Evolutionary conservation across 2,329 filamentous ascomycete genomes (phyloP), one percentile per base, ranked within the genome.

Genomic region (Cladorrhinum sp.): DNA sequence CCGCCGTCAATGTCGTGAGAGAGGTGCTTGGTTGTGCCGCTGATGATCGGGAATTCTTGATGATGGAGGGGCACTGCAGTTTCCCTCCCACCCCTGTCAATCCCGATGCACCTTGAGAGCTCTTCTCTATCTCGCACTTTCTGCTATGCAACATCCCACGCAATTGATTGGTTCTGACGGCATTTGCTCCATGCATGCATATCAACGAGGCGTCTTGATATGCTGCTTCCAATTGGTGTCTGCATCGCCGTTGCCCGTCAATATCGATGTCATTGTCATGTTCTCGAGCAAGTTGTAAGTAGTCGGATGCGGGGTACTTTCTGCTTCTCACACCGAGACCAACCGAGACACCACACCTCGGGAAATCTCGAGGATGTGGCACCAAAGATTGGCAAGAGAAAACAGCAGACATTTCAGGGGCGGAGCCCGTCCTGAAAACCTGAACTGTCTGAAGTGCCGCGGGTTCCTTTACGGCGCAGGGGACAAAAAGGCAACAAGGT

Each of bases 391-490:
- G n/a, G 3, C 32, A 36, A 36, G 41, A 16, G 41, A 18, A 45
- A 22, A 18, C 41, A 45, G 41, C 41, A 45, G 41, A 18, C 7
- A 25, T 36, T 25, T 4, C 8, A 29, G 60, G 52, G 54, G 61
- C 61, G 51, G 54, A 58, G 58, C 58, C 25, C 18, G 32, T 54
- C 50, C 29, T 45, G 16, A 13, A 45, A 45, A 45, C 41, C 20
- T 7, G 38, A 51, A 54, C 54, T 48, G 55, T 58, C 54, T 38
- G 48, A 51, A 41, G 55, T 55, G 55, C 45, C 56, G 48, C 58
- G 18, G 18, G 22, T 22, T 49, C 32, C 32, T 29, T n/a, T 53
- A 32, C 50, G 58, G 61, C 58, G 41, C 32, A 49, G 56, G 13
- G 9, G 20, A 10, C 3, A 36, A 36, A 36, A 36, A 16, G 16